phyloP scores from a whole-genome alignment of 192 early-diverging fungal species.

The Dimargaris cristalligena region DNA sequence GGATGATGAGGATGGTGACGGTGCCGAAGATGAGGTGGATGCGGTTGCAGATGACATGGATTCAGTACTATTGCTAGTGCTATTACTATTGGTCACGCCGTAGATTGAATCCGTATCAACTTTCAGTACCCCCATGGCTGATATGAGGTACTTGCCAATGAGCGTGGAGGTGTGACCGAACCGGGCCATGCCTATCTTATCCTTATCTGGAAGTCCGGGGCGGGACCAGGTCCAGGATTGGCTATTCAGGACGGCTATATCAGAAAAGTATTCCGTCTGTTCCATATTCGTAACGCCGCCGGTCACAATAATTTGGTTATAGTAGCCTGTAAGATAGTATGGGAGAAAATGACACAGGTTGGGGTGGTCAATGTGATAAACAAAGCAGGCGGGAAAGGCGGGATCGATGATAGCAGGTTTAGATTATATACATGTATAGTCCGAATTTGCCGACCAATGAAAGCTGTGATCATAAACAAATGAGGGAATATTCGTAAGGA shows the following conservation, averaged over 20 bases:
- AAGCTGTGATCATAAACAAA: too few relatives aligned
- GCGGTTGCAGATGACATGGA: too few relatives aligned
- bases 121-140: neutral
- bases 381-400: too few relatives aligned
- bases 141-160: conserved; percentile 7
- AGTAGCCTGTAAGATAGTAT: conserved; percentile 20
- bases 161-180: conserved; percentile 8
- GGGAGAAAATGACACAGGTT: too few relatives aligned
- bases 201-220: neutral
- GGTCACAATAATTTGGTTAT: conserved; percentile 23
- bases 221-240: conserved; percentile 23
- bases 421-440: too few relatives aligned
- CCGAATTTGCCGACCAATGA: too few relatives aligned
- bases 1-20: too few relatives aligned
- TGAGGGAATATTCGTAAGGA: too few relatives aligned
- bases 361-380: neutral
- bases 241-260: conserved; percentile 27
- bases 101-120: neutral
- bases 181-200: conserved; percentile 1
- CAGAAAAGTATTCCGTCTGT: conserved; percentile 17
- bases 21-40: too few relatives aligned
- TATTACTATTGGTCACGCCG: too few relatives aligned
- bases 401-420: too few relatives aligned
- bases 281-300: conserved; percentile 22
- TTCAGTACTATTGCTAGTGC: too few relatives aligned